phyloP scores from a whole-genome alignment of 768 basidiomycete genomes.

The Boletus rufocinnamomeus region DNA sequence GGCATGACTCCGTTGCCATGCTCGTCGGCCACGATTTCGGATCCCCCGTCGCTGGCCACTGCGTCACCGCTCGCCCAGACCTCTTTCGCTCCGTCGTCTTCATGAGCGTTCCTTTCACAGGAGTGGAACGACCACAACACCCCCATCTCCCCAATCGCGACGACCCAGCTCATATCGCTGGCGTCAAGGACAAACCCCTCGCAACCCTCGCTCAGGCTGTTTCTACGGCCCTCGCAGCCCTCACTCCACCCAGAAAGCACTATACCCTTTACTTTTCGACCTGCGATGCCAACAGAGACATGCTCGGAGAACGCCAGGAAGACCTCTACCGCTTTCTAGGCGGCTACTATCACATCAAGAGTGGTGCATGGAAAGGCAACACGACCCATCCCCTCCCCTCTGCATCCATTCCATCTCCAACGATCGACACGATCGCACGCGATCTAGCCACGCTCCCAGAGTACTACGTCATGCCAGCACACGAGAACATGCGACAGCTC shows the following conservation, averaged over 20 bases:
- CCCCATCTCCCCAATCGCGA: constrained; percentile 5
- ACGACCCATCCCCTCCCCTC: constrained; percentile 40
- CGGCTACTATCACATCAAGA: constrained; percentile 50
- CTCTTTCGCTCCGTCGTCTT: constrained; percentile 56
- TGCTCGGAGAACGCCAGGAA: constrained; percentile 30
- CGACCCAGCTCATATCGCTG: constrained; percentile 7
- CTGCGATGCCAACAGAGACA: constrained; percentile 47
- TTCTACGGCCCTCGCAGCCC: constrained; percentile 33
- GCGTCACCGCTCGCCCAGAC: constrained; percentile 56
- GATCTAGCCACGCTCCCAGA: constrained; percentile 48
- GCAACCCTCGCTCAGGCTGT: constrained; percentile 8
- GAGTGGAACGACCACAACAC: constrained; percentile 39
- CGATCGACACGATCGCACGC: constrained; percentile 27
- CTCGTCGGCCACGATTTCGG: constrained; percentile 67
- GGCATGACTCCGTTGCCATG: constrained; percentile 46
- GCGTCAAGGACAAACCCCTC: constrained; percentile 13
- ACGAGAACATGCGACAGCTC: constrained; percentile 54
- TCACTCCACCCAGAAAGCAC: constrained; percentile 58
- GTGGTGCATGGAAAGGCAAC: constrained; percentile 52
- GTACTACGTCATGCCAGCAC: constrained; percentile 62
- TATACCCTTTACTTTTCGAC: constrained; percentile 54
- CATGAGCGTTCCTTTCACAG: constrained; percentile 61
- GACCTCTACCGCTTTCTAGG: constrained; percentile 28
- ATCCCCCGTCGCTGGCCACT: constrained; percentile 52
- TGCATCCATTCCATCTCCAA: constrained; percentile 24